phyloP scores from a whole-genome alignment of 257 asterid genomes.

The Verbena officinalis region DNA sequence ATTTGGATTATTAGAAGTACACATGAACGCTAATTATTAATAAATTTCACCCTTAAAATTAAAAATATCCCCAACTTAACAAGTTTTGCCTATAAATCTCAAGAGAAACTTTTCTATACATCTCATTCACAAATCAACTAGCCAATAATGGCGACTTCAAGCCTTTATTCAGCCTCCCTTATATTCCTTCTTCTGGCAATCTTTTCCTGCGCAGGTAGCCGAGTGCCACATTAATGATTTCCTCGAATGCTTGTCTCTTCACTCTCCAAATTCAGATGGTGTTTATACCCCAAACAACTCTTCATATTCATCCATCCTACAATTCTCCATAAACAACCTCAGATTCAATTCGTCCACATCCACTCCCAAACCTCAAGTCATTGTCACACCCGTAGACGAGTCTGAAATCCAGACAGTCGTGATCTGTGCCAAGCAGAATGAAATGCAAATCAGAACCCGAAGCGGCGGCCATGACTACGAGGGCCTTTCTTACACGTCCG shows the following conservation, averaged over 20 bases:
- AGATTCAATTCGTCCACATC: conserved; percentile 17
- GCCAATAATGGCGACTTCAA: neutral
- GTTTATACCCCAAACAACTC: conserved; percentile 28
- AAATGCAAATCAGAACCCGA: conserved; percentile 27
- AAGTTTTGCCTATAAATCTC: no score
- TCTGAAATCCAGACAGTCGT: conserved; percentile 24
- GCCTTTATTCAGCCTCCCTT: neutral
- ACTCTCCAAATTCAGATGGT: neutral
- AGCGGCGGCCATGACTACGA: conserved; percentile 51
- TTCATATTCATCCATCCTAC: conserved; percentile 18
- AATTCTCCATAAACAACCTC: conserved; percentile 15
- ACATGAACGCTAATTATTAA: no score
- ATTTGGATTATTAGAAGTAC: no score
- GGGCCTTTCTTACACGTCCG: conserved; percentile 35
- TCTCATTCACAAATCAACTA: neutral
- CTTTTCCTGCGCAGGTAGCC: neutral
- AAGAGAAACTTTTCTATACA: no score
- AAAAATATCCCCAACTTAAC: no score
- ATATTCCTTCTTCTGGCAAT: neutral
- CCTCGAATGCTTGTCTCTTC: conserved; percentile 17
- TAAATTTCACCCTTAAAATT: no score
- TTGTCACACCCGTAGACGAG: conserved; percentile 26
- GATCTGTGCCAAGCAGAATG: conserved; percentile 20
- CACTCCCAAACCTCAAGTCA: conserved; percentile 16
- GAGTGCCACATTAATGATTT: neutral